These are phyloP conservation scores for Castanopsis chinensis DNA, from an alignment of 306 rosid genomes.

Conservation along the genomic window DNA sequence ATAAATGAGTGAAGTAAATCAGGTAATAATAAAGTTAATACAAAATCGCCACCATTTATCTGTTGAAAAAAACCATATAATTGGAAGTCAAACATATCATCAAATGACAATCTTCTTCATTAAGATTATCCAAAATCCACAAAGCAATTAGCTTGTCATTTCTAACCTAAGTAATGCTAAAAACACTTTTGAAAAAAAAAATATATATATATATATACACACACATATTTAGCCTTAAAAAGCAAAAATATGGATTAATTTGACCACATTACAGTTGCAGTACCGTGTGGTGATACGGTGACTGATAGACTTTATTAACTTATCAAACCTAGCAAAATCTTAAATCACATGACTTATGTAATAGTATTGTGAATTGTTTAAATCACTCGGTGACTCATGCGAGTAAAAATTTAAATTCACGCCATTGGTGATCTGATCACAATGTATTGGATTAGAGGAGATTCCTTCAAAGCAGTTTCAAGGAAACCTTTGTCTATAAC, in stretches of 20 bases:
- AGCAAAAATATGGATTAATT: background rate
- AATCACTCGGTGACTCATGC: too few species aligned
- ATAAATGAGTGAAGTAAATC: conserved; percentile 9
- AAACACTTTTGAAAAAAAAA: background rate
- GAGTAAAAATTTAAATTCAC: too few species aligned
- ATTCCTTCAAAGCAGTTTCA: too few species aligned
- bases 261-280: background rate
- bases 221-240: background rate
- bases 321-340: too few species aligned
- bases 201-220: background rate
- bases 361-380: too few species aligned
- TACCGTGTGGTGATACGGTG: too few species aligned
- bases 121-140: background rate
- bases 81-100: background rate
- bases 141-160: background rate
- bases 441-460: too few species aligned
- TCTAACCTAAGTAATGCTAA: background rate
- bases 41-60: background rate
- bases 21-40: background rate
- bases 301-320: too few species aligned
- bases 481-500: too few species aligned
- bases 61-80: background rate
- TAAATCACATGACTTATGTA: too few species aligned
- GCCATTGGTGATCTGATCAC: too few species aligned
- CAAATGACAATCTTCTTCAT: background rate